phyloP scores from a whole-genome alignment of 805 yeast genomes.

The Saccharomycopsis microspora region DNA sequence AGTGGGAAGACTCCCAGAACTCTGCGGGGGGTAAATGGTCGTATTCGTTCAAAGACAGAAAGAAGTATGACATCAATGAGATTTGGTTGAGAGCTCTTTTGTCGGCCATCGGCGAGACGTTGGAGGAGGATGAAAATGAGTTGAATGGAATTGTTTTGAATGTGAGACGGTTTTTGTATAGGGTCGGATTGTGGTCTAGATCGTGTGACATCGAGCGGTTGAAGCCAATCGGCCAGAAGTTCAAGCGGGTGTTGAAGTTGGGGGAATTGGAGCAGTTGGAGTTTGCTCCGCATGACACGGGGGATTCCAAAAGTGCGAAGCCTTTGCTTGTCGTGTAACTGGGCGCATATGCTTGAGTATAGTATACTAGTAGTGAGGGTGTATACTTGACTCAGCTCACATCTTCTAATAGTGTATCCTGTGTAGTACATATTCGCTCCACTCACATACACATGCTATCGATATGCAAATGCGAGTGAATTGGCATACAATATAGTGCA shows the following conservation, averaged over 20 bases:
- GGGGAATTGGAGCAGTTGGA: slow-evolving; percentile 68
- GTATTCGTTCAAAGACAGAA: slow-evolving; percentile 56
- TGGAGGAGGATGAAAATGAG: slow-evolving; percentile 71
- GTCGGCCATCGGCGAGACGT: slow-evolving; percentile 90
- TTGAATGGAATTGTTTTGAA: slow-evolving; percentile 92
- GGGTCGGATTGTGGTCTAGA: slow-evolving; percentile 90
- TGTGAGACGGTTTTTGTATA: slow-evolving; percentile 70
- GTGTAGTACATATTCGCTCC: too few relatives aligned
- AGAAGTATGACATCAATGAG: slow-evolving; percentile 59
- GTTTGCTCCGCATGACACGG: slow-evolving; percentile 54
- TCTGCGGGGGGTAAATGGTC: slow-evolving; percentile 93
- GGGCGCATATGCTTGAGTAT: neutral
- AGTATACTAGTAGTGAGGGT: too few relatives aligned
- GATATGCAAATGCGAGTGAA: too few relatives aligned
- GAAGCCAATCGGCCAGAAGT: slow-evolving; percentile 70
- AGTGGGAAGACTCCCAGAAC: slow-evolving; percentile 93
- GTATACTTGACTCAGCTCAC: too few relatives aligned
- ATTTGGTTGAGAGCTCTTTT: slow-evolving; percentile 85
- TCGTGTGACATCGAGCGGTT: slow-evolving; percentile 55
- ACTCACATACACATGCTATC: too few relatives aligned
- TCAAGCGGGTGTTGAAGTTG: slow-evolving; percentile 76
- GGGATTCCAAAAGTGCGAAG: neutral
- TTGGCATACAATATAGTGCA: too few relatives aligned
- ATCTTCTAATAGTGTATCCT: too few relatives aligned
- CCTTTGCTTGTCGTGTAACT: neutral